phyloP scores from a whole-genome alignment of 768 basidiomycete species.

The Leccinum boreale region DNA sequence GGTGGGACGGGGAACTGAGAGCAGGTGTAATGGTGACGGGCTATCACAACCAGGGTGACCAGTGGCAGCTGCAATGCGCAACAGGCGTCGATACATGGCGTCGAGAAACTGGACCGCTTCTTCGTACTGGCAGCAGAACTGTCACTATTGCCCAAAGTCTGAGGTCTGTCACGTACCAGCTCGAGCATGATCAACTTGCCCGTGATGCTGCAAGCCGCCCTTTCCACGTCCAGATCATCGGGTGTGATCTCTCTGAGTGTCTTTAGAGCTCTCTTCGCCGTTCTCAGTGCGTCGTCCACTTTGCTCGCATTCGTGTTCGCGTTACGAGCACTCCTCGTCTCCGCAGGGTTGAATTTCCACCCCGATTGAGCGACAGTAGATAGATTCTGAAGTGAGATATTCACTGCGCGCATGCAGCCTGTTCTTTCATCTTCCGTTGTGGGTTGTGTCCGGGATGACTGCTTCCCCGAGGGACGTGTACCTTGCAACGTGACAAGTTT shows the following conservation, averaged over 20 bases:
- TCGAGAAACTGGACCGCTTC: constrained; percentile 43
- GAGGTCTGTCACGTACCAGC: constrained; percentile 49
- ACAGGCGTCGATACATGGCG: constrained; percentile 45
- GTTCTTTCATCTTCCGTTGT: constrained; percentile 37
- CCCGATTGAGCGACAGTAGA: constrained; percentile 52
- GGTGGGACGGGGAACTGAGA: constrained; percentile 45
- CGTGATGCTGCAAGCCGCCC: constrained; percentile 63
- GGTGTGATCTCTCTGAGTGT: constrained; percentile 44
- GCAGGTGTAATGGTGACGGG: constrained; percentile 21
- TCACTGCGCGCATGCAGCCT: constrained; percentile 61
- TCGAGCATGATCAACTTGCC: constrained; percentile 68
- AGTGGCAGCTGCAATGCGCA: constrained; percentile 7
- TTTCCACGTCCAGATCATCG: constrained; percentile 63
- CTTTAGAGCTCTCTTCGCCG: constrained; percentile 44
- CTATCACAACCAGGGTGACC: background rate
- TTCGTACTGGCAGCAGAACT: constrained; percentile 44
- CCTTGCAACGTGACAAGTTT: constrained; percentile 29
- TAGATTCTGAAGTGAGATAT: constrained; percentile 56
- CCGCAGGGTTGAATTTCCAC: constrained; percentile 45
- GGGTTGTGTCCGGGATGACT: constrained; percentile 5
- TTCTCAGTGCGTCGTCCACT: constrained; percentile 28
- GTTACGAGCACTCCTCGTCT: constrained; percentile 23
- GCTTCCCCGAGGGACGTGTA: constrained; percentile 28
- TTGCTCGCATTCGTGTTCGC: constrained; percentile 31
- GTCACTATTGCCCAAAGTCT: background rate